A percentile compares a stretch with the other conserved stretches of the same genome.
Evolutionary conservation across 768 basidiomycete species (phyloP).

Genomic region (Mycena amicta): DNA sequence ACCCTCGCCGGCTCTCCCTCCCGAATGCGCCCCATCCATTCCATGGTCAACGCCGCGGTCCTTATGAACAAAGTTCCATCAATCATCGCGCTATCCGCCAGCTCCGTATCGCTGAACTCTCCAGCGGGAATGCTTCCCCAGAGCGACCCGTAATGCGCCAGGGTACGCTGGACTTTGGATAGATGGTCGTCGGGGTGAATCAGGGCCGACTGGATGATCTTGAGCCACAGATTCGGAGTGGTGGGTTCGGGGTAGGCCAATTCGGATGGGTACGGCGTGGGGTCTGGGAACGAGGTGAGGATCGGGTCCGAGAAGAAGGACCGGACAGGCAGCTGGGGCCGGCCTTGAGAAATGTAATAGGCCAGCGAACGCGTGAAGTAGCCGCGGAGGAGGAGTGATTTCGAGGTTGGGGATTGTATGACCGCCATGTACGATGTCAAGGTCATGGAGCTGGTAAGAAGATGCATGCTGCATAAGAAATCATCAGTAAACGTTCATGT

Average conservation of each 20-base stretch:
- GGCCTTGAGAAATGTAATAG: slow-evolving; percentile 29
- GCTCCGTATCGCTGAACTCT: slow-evolving; percentile 37
- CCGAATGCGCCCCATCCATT: slow-evolving; percentile 40
- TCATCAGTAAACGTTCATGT: no score
- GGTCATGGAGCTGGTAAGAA: slow-evolving; percentile 46
- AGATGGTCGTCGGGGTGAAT: slow-evolving; percentile 41
- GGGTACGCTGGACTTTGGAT: slow-evolving; percentile 44
- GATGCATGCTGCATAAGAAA: slow-evolving; percentile 72
- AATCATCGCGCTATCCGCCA: slow-evolving; percentile 52
- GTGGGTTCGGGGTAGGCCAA: slow-evolving; percentile 19
- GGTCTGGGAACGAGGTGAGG: slow-evolving; percentile 19
- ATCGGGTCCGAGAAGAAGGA: slow-evolving; percentile 15
- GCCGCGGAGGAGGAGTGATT: slow-evolving; percentile 52
- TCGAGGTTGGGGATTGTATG: slow-evolving; percentile 11
- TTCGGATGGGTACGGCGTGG: slow-evolving; percentile 14
- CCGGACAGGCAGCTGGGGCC: slow-evolving; percentile 5
- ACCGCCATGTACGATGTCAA: slow-evolving; percentile 15
- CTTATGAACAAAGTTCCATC: slow-evolving; percentile 70
- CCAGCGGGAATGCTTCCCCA: slow-evolving; percentile 45
- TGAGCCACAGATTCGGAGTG: slow-evolving; percentile 42
- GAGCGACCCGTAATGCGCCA: slow-evolving; percentile 35
- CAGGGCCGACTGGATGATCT: slow-evolving; percentile 40
- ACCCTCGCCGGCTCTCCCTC: slow-evolving; percentile 34
- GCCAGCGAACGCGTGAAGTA: slow-evolving; percentile 82
- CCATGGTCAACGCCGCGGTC: slow-evolving; percentile 53